Evolutionary conservation across 306 rosid species (phyloP), one percentile per base, ranked within the genome.

Genomic region (Lupinus albus): DNA sequence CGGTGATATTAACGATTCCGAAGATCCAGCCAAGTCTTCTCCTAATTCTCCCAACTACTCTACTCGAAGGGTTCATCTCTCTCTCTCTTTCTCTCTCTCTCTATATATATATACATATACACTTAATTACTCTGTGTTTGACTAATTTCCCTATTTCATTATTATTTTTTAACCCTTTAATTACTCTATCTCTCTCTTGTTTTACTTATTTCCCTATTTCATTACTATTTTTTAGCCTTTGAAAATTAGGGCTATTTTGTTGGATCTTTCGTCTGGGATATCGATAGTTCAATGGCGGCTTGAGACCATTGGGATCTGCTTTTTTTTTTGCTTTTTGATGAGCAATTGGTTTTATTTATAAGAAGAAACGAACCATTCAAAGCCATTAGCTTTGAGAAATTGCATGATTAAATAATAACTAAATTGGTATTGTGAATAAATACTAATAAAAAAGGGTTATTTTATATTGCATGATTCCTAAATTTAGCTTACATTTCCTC

Each of bases 1-100:
- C 38, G 84, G 66, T 39, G 45, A 38, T 0, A 1, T 38, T 8
- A 38, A 3, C 1, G 97, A 91, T 84, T 95, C 95, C 74, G 95
- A 91, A 73, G 96, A 88, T 82, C 96, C 96, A 11, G 87, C 86
- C 61, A 91, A 89, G 74, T 80, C 90, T 68, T 88, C 95, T 0
- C 91, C 96, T 0, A 57, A 32, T 30, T 88, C 96, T 21, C 89
- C 97, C 45, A 89, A 89, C 52, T 87, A 91, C 38, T 86, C 96
- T 61, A 91, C 97, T 72, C 97, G 95, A 49, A 84, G 82, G 97
- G 97, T 90, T 4, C 3, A 64, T 44, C 50, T 56, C 67, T 16
- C 10, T 33, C 53, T 25, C 30, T 25, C 28, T 25, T 4, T 2
- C 28, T 25, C n/a, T n/a, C n/a, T n/a, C n/a, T n/a, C n/a, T n/a